Evolutionary conservation across 2,329 filamentous ascomycete species (phyloP).

Genomic region (Aspergillus jensenii): DNA sequence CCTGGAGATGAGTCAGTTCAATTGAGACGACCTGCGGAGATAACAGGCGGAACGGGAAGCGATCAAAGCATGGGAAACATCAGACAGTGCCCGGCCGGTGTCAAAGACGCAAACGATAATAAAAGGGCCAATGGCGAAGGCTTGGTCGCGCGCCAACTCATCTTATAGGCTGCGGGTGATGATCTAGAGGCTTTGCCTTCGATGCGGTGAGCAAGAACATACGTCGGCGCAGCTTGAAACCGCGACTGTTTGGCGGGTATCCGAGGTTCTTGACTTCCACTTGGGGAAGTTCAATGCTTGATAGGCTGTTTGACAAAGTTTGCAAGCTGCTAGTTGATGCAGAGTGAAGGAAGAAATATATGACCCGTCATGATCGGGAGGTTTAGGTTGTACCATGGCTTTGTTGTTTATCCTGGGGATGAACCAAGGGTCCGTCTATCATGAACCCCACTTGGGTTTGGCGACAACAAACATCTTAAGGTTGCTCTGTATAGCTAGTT

Average conservation of each 20-base stretch:
- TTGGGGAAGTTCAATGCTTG: constrained; percentile 2
- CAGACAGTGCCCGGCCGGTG: constrained; percentile 3
- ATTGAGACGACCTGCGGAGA: background rate
- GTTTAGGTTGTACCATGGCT: background rate
- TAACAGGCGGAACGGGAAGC: background rate
- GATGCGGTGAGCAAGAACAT: constrained; percentile 31
- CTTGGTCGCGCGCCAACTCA: constrained; percentile 3
- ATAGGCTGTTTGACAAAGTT: background rate
- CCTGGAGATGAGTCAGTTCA: background rate
- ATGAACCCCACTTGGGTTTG: constrained; percentile 16
- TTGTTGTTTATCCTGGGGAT: constrained; percentile 1
- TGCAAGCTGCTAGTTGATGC: background rate
- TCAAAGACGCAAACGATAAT: constrained; percentile 9
- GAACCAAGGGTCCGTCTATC: constrained; percentile 20
- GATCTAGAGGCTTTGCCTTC: constrained; percentile 19
- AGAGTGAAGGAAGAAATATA: background rate
- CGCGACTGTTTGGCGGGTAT: background rate
- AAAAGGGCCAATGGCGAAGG: constrained; percentile 8
- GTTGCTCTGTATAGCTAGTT: background rate
- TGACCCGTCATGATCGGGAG: background rate
- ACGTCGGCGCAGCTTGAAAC: background rate
- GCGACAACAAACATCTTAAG: constrained; percentile 17
- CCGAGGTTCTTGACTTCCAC: constrained; percentile 11
- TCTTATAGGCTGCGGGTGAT: constrained; percentile 20
- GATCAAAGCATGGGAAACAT: background rate